Conservation (phyloP, 345 rosid genomes). For the Alliaria petiolata region DNA sequence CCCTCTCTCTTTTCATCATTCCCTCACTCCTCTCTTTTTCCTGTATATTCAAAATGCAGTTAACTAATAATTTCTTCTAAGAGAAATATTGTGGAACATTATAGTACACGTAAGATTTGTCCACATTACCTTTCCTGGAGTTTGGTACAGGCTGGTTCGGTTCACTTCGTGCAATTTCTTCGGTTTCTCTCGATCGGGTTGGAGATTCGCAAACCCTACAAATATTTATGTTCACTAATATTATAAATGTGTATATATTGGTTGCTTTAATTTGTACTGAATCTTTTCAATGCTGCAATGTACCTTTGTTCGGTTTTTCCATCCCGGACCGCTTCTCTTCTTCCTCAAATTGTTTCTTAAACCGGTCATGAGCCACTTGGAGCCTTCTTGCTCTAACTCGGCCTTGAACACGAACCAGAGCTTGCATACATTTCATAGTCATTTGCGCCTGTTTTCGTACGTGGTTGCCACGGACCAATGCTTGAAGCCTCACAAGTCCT, state of each 20-base stretch:
- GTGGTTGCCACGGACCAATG: conserved; percentile 89
- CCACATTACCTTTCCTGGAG: conserved; percentile 25
- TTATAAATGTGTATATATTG: background rate
- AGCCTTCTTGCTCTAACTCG: conserved; percentile 81
- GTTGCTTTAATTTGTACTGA: background rate
- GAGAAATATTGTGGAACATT: background rate
- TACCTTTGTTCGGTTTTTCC: conserved; percentile 19
- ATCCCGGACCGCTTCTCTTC: conserved; percentile 34
- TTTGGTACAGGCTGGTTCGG: conserved; percentile 46
- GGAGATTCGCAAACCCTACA: conserved; percentile 9
- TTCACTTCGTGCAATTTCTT: conserved; percentile 32
- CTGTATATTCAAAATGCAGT: conserved; percentile 22
- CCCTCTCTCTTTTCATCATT: conserved; percentile 70
- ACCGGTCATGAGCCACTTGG: conserved; percentile 53
- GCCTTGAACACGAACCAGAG: conserved; percentile 89
- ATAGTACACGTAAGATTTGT: background rate
- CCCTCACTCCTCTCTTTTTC: conserved; percentile 56
- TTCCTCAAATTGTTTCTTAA: conserved; percentile 29
- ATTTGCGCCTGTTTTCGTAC: conserved; percentile 95
- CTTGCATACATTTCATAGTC: conserved; percentile 99
- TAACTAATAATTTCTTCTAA: background rate
- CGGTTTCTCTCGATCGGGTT: conserved; percentile 24
- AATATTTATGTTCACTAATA: background rate
- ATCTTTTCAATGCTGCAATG: background rate
- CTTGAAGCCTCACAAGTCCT: conserved; percentile 93